Percentiles rank a stretch among this genome's conserved stretches.
phyloP scores from a whole-genome alignment of 116 monocot genomes.

The Papilionanthe hybrid region DNA sequence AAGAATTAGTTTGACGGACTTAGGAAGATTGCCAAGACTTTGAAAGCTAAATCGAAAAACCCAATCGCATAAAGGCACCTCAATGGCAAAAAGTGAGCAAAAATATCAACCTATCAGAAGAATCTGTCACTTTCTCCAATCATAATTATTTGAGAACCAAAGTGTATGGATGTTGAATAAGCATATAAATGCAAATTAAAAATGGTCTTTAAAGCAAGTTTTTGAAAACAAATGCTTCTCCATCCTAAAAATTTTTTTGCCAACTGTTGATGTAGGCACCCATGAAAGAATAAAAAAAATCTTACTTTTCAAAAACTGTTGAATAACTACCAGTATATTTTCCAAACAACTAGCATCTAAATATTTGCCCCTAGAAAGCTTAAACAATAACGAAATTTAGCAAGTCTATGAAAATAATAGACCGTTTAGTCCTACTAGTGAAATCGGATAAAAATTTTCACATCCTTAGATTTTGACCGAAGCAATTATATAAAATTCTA shows the following conservation, averaged over 20 bases:
- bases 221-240: background rate
- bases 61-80: background rate
- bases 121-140: background rate
- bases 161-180: background rate
- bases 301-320: constrained; percentile 11
- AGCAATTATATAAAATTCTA: too few relatives aligned
- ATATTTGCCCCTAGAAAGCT: too few relatives aligned
- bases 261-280: too few relatives aligned
- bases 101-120: constrained; percentile 10
- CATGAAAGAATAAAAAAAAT: background rate
- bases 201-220: background rate
- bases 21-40: constrained; percentile 16
- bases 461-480: too few relatives aligned
- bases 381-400: too few relatives aligned
- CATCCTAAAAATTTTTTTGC: background rate
- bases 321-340: constrained; percentile 7
- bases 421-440: too few relatives aligned
- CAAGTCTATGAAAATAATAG: too few relatives aligned
- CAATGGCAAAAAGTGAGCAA: background rate
- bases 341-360: constrained; percentile 7
- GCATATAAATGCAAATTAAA: background rate
- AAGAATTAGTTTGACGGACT: constrained; percentile 3
- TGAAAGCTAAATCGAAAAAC: background rate
- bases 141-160: constrained; percentile 1
- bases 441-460: too few relatives aligned